Evolutionary conservation across 2,329 filamentous ascomycete genomes (phyloP).

Genomic region (Neopestalotiopsis rosae): DNA sequence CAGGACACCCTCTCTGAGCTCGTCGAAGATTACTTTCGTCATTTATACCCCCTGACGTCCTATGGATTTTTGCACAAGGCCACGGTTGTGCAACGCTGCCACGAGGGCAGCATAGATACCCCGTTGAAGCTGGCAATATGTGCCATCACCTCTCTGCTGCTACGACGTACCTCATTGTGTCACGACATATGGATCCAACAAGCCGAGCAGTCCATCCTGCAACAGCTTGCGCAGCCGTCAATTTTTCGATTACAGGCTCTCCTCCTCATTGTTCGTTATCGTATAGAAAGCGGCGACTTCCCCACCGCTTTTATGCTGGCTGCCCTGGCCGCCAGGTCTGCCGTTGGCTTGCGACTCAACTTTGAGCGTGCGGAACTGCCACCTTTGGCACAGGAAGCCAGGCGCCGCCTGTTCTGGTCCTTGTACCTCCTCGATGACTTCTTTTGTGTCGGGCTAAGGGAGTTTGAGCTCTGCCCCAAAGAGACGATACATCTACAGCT

Average conservation of each 20-base stretch:
- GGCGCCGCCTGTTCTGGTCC: slow-evolving; percentile 46
- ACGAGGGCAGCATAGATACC: slow-evolving; percentile 35
- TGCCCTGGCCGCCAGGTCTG: slow-evolving; percentile 40
- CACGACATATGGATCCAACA: slow-evolving; percentile 36
- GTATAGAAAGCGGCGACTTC: slow-evolving; percentile 38
- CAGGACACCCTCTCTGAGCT: slow-evolving; percentile 24
- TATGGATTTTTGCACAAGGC: slow-evolving; percentile 41
- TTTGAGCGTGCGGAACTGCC: slow-evolving; percentile 42
- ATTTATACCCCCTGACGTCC: slow-evolving; percentile 38
- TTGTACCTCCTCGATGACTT: slow-evolving; percentile 46
- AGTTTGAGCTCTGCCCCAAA: slow-evolving; percentile 46
- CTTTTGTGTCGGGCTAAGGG: slow-evolving; percentile 45
- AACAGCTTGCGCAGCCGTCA: slow-evolving; percentile 37
- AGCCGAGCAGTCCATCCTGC: slow-evolving; percentile 38
- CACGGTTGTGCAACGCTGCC: slow-evolving; percentile 37
- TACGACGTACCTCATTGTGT: slow-evolving; percentile 28
- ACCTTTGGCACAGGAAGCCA: slow-evolving; percentile 41
- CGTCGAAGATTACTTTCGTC: slow-evolving; percentile 36
- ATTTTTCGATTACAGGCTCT: slow-evolving; percentile 40
- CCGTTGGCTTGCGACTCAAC: slow-evolving; percentile 44
- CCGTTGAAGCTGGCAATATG: slow-evolving; percentile 39
- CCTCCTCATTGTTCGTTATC: slow-evolving; percentile 37
- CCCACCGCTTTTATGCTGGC: slow-evolving; percentile 42
- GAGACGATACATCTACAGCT: slow-evolving; percentile 45
- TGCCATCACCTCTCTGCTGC: slow-evolving; percentile 37